Percentiles rank a stretch among this genome's conserved stretches.
These are phyloP conservation scores for Przewalskia tangutica DNA, from an alignment of 257 asterid species.

Conservation along the genomic window DNA sequence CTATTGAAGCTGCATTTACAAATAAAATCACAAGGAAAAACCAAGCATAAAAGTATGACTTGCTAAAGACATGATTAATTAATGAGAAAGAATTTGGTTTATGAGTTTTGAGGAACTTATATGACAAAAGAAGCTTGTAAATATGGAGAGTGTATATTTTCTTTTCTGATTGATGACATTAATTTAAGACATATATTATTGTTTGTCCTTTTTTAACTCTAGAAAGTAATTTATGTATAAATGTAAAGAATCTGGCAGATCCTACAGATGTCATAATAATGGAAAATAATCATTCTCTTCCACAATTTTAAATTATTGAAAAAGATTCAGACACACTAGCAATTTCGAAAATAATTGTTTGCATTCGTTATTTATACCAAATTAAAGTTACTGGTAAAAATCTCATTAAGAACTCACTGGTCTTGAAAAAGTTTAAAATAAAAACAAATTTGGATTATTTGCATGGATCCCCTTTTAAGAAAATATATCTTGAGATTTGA, in stretches of 20 bases:
- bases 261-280: not conserved
- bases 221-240: not conserved
- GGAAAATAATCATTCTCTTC: not conserved
- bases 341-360: not conserved
- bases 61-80: not conserved
- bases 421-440: too few relatives aligned
- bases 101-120: not conserved
- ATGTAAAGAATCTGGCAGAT: not conserved
- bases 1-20: conserved; percentile 17
- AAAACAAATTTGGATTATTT: too few relatives aligned
- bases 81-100: not conserved
- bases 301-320: too few relatives aligned
- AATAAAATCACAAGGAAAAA: conserved; percentile 11
- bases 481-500: too few relatives aligned
- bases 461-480: too few relatives aligned
- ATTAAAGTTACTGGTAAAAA: too few relatives aligned
- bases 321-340: not conserved
- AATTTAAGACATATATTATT: not conserved
- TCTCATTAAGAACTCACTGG: too few relatives aligned
- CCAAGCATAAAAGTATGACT: conserved; percentile 8
- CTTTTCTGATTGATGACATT: not conserved
- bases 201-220: not conserved
- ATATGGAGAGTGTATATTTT: not conserved
- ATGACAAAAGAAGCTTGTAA: not conserved
- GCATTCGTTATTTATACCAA: accelerated